A percentile compares a stretch with the other conserved stretches of the same genome.
phyloP scores from a whole-genome alignment of 306 rosid genomes.

The Prinsepia uniflora region DNA sequence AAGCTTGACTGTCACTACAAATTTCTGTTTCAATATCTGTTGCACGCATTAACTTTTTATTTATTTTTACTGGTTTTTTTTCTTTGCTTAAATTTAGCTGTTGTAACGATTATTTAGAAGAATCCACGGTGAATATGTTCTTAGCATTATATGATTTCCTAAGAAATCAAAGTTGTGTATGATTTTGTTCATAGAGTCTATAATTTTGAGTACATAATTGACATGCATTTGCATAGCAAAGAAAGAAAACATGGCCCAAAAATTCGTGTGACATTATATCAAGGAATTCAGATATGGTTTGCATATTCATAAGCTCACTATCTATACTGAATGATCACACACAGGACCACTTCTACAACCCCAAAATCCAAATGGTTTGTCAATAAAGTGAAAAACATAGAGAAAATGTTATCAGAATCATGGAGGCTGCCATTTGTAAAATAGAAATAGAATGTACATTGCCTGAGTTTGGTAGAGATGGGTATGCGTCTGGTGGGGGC shows the following conservation, averaged over 20 bases:
- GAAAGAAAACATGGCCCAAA: background rate
- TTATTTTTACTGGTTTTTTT: conserved; percentile 18
- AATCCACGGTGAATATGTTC: conserved; percentile 28
- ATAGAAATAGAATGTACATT: conserved; percentile 19
- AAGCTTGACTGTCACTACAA: conserved; percentile 11
- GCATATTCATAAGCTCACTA: background rate
- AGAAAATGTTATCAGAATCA: conserved; percentile 34
- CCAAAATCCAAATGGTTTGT: background rate
- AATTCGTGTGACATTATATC: conserved; percentile 1
- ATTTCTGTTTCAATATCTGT: conserved; percentile 21
- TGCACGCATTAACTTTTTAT: conserved; percentile 12
- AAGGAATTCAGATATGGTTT: background rate
- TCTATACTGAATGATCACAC: conserved; percentile 8
- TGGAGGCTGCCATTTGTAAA: conserved; percentile 21
- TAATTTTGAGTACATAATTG: background rate
- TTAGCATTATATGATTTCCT: conserved; percentile 25
- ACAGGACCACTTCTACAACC: conserved; percentile 7
- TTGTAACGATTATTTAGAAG: conserved; percentile 17
- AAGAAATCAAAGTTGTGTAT: conserved; percentile 22
- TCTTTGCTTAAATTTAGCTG: conserved; percentile 25
- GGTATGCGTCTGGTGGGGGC: conserved; percentile 85
- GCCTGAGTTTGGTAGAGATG: conserved; percentile 74
- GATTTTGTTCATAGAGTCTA: conserved; percentile 10
- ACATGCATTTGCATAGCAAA: background rate
- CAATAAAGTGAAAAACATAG: conserved; percentile 25